These are phyloP conservation scores for Penicillium sp. DNA, from an alignment of 2,329 filamentous ascomycete species.

Conservation along the genomic window DNA sequence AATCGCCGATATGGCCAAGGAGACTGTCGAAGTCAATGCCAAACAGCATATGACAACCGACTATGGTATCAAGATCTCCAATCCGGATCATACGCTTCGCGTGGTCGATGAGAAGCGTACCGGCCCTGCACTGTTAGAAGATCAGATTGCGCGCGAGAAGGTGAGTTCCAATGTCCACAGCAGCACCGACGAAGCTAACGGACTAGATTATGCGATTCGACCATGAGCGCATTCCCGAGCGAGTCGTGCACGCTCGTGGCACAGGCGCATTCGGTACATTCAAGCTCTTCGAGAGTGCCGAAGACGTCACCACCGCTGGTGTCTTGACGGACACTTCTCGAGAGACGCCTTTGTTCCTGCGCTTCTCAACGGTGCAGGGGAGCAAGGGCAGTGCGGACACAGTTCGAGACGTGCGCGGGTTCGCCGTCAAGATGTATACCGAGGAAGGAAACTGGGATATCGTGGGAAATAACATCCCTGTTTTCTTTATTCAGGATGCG, in stretches of 20 bases:
- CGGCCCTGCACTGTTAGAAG: slow-evolving; percentile 71
- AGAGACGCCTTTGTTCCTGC: slow-evolving; percentile 66
- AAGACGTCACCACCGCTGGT: slow-evolving; percentile 64
- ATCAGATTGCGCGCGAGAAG: slow-evolving; percentile 73
- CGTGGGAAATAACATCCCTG: slow-evolving; percentile 45
- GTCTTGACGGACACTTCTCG: slow-evolving; percentile 69
- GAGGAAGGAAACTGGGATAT: slow-evolving; percentile 52
- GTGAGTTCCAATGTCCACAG: slow-evolving; percentile 41
- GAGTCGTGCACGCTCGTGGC: slow-evolving; percentile 68
- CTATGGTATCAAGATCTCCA: slow-evolving; percentile 71
- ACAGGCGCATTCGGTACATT: slow-evolving; percentile 68
- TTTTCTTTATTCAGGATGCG: slow-evolving; percentile 47
- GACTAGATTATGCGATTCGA: slow-evolving; percentile 65
- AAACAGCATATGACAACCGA: slow-evolving; percentile 71
- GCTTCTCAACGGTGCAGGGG: slow-evolving; percentile 78
- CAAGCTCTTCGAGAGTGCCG: slow-evolving; percentile 64
- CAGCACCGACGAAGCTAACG: not conserved
- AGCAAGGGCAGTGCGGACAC: slow-evolving; percentile 69
- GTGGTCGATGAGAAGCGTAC: slow-evolving; percentile 62
- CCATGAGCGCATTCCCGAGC: slow-evolving; percentile 69
- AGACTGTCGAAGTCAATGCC: slow-evolving; percentile 61
- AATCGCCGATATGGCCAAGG: slow-evolving; percentile 60
- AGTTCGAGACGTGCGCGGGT: slow-evolving; percentile 53
- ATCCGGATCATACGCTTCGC: slow-evolving; percentile 77
- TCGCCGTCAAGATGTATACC: slow-evolving; percentile 55